Evolutionary conservation across 2,329 filamentous ascomycete genomes (phyloP), one percentile per base, ranked within the genome.

Genomic region (Boeremia exigua): DNA sequence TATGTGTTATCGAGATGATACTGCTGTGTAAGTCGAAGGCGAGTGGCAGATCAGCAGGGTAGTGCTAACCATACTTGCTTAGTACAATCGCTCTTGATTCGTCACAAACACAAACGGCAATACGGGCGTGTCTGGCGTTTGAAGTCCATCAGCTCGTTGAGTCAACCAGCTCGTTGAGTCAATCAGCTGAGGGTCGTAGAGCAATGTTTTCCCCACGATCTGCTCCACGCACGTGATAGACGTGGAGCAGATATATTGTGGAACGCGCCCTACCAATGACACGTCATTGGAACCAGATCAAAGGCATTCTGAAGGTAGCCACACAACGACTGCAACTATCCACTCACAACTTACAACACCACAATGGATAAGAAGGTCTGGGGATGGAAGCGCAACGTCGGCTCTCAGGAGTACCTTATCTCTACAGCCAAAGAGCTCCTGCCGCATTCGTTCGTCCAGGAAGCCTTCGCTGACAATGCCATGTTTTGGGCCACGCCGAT

Each of bases 401-500:
- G 51, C 37, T 60, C 56, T 15, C 48, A 65, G 38, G 58, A 43
- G 10, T 73, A 65, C 30, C 54, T 73, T 49, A 61, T 75, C 37
- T 74, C 69, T 6, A 72, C 67, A 14, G 58, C 65, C 23, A 60
- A 48, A 28, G 50, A 49, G 27, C 61, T 75, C 12, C 62, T 74
- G 40, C 63, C 69, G 6, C 62, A 65, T 40, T 47, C 55, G 7
- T 74, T 76, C 50, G 59, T 74, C 12, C 67, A 75, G 23, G 49
- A 66, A 28, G 66, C 64, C 17, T 73, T 70, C 23, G 68, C 54
- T n/a, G 61, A 57, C 17, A 52, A 66, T 5, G 67, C 58, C 17
- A 62, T 74, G 60, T 71, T 65, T 59, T 76, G 72, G 73, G 62
- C 73, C 10, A 60, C 65, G 17, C 63, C 71, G 0, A 56, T 71